These are phyloP conservation scores for Stephania yunnanensis DNA, from an alignment of 164 flowering plant genomes.

Conservation along the genomic window DNA sequence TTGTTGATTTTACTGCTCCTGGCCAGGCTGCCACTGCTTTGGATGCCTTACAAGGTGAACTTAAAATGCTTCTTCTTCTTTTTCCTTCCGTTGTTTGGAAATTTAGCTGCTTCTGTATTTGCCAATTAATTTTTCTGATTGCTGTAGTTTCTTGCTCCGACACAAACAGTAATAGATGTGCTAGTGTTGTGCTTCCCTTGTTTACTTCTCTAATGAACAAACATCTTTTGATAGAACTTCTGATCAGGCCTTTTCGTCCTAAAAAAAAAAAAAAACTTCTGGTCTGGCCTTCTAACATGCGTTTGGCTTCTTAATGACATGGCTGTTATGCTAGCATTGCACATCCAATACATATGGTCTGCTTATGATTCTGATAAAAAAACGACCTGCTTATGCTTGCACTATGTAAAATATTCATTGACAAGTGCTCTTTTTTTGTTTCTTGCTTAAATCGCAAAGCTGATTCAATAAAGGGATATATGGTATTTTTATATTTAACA, in stretches of 20 bases:
- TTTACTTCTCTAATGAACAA: neutral
- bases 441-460: neutral
- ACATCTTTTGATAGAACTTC: neutral
- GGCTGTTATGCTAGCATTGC: neutral
- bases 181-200: slow-evolving; percentile 8
- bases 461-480: neutral
- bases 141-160: slow-evolving; percentile 11
- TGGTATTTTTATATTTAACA: neutral
- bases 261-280: too few relatives aligned
- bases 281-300: neutral
- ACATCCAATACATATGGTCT: neutral
- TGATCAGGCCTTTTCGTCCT: neutral
- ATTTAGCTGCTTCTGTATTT: slow-evolving; percentile 7
- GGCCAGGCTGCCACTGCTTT: slow-evolving; percentile 82
- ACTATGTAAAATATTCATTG: neutral
- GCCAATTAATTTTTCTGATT: slow-evolving; percentile 7
- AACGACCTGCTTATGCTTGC: too few relatives aligned
- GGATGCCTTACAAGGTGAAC: slow-evolving; percentile 88
- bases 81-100: slow-evolving; percentile 11
- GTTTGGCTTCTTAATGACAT: neutral
- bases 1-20: slow-evolving; percentile 81
- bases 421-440: neutral
- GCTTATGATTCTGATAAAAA: neutral
- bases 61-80: slow-evolving; percentile 9
- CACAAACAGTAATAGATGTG: neutral